Conservation (phyloP, 1,139 yeast genomes). For the Scheffersomyces illinoinensis region DNA sequence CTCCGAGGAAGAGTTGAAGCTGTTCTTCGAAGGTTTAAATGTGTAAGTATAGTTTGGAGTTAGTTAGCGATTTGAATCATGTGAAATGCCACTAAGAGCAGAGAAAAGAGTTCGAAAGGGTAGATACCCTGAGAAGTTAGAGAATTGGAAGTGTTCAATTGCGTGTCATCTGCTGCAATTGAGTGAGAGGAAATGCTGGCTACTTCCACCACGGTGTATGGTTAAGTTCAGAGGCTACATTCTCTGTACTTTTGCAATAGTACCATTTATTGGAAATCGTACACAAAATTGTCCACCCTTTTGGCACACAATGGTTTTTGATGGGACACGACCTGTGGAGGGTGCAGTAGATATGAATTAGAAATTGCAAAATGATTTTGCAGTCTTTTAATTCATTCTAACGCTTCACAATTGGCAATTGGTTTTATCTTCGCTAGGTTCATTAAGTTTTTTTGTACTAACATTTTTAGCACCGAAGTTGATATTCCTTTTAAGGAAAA, state of each 20-base stretch:
- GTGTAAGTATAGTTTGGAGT: constrained; percentile 26
- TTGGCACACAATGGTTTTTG: neutral
- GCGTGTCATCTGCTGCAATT: neutral
- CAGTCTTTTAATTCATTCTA: neutral
- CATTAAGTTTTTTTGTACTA: neutral
- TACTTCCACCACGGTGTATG: neutral
- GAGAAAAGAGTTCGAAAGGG: neutral
- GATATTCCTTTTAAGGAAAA: constrained; percentile 43
- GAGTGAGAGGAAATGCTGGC: neutral
- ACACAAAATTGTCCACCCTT: neutral
- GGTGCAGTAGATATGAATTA: neutral
- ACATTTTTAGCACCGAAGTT: constrained; percentile 22
- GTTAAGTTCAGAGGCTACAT: neutral
- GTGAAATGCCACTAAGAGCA: neutral
- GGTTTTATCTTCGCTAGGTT: neutral
- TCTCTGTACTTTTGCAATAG: neutral
- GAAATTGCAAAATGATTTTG: neutral
- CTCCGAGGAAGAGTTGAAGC: constrained; percentile 52
- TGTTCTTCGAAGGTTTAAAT: constrained; percentile 41
- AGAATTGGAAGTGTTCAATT: no score
- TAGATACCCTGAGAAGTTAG: neutral
- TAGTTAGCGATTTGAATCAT: neutral
- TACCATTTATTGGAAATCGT: neutral
- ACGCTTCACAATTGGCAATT: neutral
- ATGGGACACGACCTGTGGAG: neutral